Evolutionary conservation across 306 rosid genomes (phyloP), one percentile per base, ranked within the genome.

Genomic region (Begonia peltatifolia): DNA sequence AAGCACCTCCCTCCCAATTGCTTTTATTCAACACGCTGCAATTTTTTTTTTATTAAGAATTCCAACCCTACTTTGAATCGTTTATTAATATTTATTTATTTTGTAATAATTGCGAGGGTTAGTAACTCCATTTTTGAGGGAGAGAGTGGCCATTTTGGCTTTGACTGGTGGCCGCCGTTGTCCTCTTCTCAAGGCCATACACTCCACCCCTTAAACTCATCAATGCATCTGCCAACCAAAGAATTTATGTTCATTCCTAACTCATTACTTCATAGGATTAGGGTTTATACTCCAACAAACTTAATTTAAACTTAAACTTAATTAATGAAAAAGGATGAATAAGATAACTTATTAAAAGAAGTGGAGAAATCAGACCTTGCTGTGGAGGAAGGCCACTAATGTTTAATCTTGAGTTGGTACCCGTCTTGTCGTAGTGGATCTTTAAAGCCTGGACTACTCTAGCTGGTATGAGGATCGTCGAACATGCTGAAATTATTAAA

Each of bases 111-210:
- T 30, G 36, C 2, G 36, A 30, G 36, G 36, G 36, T 79, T 66
- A 87, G 59, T 87, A 87, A 0, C 87, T 80, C 95, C 95, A 87
- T 22, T 87, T 89, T 41, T 63, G 77, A 52, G 96, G 96, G 47
- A 87, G 73, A 57, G 96, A 93, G 47, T 83, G 73, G 54, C 67
- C 60, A 54, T 56, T 70, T 50, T 76, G 87, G 62, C 55, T 74
- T 16, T 60, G 61, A 23, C 53, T 54, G 62, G 41, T 48, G 47
- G 60, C 68, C 47, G 61, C 41, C 53, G 35, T 64, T 17, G 57
- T 60, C n/a, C 35, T 59, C 3, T 73, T 71, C 71, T 71, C 70
- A 42, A 61, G 61, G 49, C 83, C 53, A 57, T 63, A 66, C 76
- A 58, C 68, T 5, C 65, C 78, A 22, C 62, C 59, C 56, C 57